Evolutionary conservation across 2,329 filamentous ascomycete species (phyloP).

Genomic region (Hypoxylon sp.): DNA sequence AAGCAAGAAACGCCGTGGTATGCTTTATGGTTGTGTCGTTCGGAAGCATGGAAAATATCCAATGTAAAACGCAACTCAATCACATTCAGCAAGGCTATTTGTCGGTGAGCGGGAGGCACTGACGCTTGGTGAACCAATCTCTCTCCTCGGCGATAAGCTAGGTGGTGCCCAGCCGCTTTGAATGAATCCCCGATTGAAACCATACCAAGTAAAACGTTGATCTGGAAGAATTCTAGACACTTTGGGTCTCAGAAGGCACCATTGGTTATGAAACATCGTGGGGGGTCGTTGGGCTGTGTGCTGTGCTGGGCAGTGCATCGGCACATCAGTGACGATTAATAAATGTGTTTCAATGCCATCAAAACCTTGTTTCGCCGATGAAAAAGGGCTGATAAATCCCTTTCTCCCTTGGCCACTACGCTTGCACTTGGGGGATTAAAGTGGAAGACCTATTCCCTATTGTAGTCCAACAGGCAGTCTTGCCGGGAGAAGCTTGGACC

Average conservation of each 20-base stretch:
- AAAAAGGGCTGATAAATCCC: slow-evolving; percentile 12
- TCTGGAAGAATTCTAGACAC: slow-evolving; percentile 52
- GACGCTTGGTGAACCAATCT: slow-evolving; percentile 24
- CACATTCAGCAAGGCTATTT: slow-evolving; percentile 20
- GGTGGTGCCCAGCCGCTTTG: slow-evolving; percentile 28
- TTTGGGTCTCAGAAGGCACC: slow-evolving; percentile 41
- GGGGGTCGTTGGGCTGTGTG: slow-evolving; percentile 42
- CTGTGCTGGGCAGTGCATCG: slow-evolving; percentile 27
- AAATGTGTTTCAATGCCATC: slow-evolving; percentile 34
- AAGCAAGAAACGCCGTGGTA: slow-evolving; percentile 29
- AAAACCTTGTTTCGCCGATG: slow-evolving; percentile 26
- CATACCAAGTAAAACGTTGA: slow-evolving; percentile 38
- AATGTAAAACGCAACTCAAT: slow-evolving; percentile 29
- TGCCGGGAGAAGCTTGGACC: slow-evolving; percentile 35
- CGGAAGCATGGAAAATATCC: slow-evolving; percentile 23
- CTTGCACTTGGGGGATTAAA: slow-evolving; percentile 6
- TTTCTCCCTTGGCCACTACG: slow-evolving; percentile 2
- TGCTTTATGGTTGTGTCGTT: slow-evolving; percentile 14
- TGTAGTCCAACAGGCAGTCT: slow-evolving; percentile 36
- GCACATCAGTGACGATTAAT: slow-evolving; percentile 29
- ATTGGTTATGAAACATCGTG: slow-evolving; percentile 45
- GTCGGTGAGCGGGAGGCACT: slow-evolving; percentile 23
- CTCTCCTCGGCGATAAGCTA: slow-evolving; percentile 44
- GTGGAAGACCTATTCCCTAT: slow-evolving; percentile 9
- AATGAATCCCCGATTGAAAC: slow-evolving; percentile 38